Percentiles rank a stretch among this genome's conserved stretches.
These are phyloP conservation scores for Aspergillus ruber DNA, from an alignment of 2,329 filamentous ascomycete genomes.

Conservation along the genomic window DNA sequence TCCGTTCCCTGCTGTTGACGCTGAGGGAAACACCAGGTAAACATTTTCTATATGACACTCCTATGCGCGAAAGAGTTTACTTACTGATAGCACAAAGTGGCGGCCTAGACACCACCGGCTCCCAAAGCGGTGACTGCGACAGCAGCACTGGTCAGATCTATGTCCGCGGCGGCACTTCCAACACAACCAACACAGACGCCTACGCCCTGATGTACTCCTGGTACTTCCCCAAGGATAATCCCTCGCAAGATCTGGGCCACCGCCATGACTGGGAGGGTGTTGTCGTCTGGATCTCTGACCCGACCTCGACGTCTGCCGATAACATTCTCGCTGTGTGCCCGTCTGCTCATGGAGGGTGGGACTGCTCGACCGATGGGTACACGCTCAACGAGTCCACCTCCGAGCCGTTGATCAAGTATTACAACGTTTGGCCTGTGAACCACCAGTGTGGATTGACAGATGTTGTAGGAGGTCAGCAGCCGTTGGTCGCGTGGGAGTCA, in stretches of 20 bases:
- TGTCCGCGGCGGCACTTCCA: constrained; percentile 32
- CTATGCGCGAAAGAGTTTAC: neutral
- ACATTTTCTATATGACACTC: constrained; percentile 8
- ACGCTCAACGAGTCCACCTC: constrained; percentile 36
- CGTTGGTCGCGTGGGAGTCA: constrained; percentile 47
- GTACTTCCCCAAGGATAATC: constrained; percentile 47
- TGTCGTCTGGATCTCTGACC: constrained; percentile 45
- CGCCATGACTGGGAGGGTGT: constrained; percentile 53
- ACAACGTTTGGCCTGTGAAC: constrained; percentile 44
- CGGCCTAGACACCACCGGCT: constrained; percentile 39
- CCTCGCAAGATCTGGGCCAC: constrained; percentile 42
- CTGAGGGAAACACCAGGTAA: constrained; percentile 51
- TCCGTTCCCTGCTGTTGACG: constrained; percentile 57
- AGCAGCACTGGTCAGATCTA: constrained; percentile 48
- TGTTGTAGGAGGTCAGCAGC: constrained; percentile 39
- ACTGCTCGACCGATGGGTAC: constrained; percentile 36
- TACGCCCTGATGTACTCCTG: constrained; percentile 50
- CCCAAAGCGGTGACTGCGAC: constrained; percentile 34
- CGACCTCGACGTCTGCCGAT: constrained; percentile 28
- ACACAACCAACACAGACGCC: constrained; percentile 28
- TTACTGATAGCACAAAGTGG: constrained; percentile 25
- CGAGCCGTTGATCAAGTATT: constrained; percentile 43
- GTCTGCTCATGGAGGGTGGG: constrained; percentile 46
- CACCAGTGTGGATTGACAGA: constrained; percentile 41
- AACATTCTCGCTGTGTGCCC: constrained; percentile 47